Evolutionary conservation across 176 grass and related monocot species (phyloP).

Genomic region (Carex parvula): DNA sequence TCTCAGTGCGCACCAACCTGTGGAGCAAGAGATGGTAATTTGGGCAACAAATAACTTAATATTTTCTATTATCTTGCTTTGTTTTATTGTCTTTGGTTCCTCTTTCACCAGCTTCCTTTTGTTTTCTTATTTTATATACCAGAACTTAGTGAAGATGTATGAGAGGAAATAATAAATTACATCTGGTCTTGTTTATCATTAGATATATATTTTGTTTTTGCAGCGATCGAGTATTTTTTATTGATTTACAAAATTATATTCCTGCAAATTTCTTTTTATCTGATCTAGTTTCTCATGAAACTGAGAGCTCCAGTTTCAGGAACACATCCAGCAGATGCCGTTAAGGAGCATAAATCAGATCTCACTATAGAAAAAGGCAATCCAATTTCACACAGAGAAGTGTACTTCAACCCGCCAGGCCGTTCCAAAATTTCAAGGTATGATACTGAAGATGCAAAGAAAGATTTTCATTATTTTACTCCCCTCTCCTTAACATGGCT

Average conservation of each 20-base stretch:
- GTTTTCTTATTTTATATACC: not conserved
- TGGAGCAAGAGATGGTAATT: not conserved
- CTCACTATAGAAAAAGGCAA: constrained; percentile 20
- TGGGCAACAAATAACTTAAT: not conserved
- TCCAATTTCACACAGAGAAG: constrained; percentile 9
- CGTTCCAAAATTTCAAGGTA: constrained; percentile 25
- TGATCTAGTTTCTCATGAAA: constrained; percentile 5
- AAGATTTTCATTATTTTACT: not conserved
- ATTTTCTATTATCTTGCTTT: not conserved
- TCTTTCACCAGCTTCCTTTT: not conserved
- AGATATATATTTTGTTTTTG: too few species aligned
- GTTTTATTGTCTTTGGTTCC: not conserved
- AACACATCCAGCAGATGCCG: not conserved
- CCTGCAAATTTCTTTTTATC: not conserved
- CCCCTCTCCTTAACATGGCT: not conserved
- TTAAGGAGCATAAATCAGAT: constrained; percentile 28
- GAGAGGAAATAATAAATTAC: not conserved
- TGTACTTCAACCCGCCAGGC: not conserved
- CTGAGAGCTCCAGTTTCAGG: not conserved
- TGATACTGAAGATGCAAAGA: not conserved
- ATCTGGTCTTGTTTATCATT: not conserved
- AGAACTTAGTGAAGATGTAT: not conserved
- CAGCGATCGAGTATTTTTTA: not conserved
- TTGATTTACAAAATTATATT: not conserved
- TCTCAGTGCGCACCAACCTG: not conserved